Evolutionary conservation across 2,329 filamentous ascomycete genomes (phyloP), one percentile per base, ranked within the genome.

Genomic region (Nectriaceae sp.): DNA sequence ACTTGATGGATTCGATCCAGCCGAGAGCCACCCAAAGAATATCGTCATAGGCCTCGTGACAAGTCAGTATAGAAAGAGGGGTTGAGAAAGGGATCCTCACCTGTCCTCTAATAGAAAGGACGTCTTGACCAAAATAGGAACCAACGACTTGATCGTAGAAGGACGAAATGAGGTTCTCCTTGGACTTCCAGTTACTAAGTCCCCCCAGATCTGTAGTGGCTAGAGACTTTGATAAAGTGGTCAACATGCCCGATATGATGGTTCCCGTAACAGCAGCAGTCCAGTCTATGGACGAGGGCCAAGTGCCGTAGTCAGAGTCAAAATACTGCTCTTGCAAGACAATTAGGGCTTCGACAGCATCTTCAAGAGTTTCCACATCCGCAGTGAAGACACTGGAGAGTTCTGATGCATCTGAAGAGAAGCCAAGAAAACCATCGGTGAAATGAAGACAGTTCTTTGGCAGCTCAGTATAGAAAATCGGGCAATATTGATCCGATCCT

Each of bases 1-100:
- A 91, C 56, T 88, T 85, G 54, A 91, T 80, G 41, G 82, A 83
- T 65, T 96, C 90, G 44, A 97, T 74, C 92, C 93, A 97, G 53
- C 88, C 90, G 31, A 97, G 77, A 3, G 95, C 90, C 1, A 97
- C 90, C 93, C 93, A 97, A 3, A 96, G 80, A 73, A 96, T 96
- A 66, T 97, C 93, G 64, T 97, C 93, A 65, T 87, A 96, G 0
- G 93, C 93, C 74, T 94, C 3, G 1, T 4, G 3, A n/a, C 10
- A 8, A 26, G 22, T 21, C 16, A 10, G 33, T 8, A 10, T 2
- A 3, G n/a, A 15, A 15, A 4, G 3, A 2, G 16, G 4, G 6
- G 5, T 16, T 5, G 10, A 4, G 5, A 3, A 4, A 13, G 11
- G 3, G 2, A 1, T 37, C 11, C 52, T 35, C 52, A 75, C 73